Conservation (phyloP, 2,329 filamentous ascomycete species). For the Ceratocystis eucalypticola region DNA sequence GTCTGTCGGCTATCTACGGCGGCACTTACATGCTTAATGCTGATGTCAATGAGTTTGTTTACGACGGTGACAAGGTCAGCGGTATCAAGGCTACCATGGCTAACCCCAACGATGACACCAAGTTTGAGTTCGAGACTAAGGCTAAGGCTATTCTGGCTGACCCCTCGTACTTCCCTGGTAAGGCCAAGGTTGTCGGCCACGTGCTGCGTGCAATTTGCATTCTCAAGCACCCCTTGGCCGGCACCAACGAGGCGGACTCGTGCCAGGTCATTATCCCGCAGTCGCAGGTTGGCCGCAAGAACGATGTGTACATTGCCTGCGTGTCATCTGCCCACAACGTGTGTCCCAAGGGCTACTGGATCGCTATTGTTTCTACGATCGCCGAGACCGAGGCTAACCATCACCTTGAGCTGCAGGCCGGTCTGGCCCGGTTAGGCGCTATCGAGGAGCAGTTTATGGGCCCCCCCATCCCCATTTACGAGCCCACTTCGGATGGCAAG, state of each 20-base stretch:
- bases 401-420: constrained; percentile 85
- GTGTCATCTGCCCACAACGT: constrained; percentile 95
- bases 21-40: constrained; percentile 99
- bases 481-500: constrained; percentile 68
- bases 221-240: constrained; percentile 83
- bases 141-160: constrained; percentile 92
- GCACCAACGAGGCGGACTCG: constrained; percentile 79
- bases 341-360: constrained; percentile 97
- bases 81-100: constrained; percentile 98
- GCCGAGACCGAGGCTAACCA: constrained; percentile 85
- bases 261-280: constrained; percentile 95
- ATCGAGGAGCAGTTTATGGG: constrained; percentile 98
- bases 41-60: constrained; percentile 75
- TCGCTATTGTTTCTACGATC: constrained; percentile 96
- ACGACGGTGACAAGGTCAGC: constrained; percentile 71
- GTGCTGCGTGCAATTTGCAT: constrained; percentile 96
- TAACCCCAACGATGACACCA: constrained; percentile 51
- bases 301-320: constrained; percentile 95
- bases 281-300: constrained; percentile 90
- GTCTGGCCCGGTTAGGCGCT: constrained; percentile 78
- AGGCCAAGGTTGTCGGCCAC: constrained; percentile 76
- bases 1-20: constrained; percentile 94
- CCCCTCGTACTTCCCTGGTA: constrained; percentile 88
- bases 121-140: constrained; percentile 89
- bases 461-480: constrained; percentile 82